Percentiles rank a stretch among this genome's conserved stretches.
These are phyloP conservation scores for Salmacisia buchloeana DNA, from an alignment of 1,284 basidiomycete species.

Conservation along the genomic window DNA sequence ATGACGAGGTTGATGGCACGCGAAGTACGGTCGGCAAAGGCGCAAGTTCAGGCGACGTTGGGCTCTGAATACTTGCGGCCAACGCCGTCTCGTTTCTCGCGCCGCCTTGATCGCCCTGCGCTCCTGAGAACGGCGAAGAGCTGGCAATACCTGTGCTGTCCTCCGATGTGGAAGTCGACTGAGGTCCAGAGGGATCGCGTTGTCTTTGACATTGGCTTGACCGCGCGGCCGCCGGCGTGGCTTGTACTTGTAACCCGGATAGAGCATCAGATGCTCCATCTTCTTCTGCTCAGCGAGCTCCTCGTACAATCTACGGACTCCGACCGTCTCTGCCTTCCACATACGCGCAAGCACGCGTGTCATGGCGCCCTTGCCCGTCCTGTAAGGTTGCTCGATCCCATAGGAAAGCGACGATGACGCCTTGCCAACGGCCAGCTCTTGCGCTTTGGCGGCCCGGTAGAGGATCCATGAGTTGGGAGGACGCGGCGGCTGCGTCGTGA, in stretches of 20 bases:
- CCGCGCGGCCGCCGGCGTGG: too few relatives aligned
- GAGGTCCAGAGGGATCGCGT: too few relatives aligned
- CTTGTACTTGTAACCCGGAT: not conserved
- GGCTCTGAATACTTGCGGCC: too few relatives aligned
- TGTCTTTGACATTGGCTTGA: too few relatives aligned
- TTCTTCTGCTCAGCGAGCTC: not conserved
- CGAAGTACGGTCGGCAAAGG: too few relatives aligned
- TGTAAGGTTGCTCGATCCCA: too few relatives aligned
- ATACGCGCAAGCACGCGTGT: not conserved
- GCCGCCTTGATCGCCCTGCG: too few relatives aligned
- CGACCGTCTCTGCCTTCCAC: not conserved
- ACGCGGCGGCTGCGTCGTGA: not conserved
- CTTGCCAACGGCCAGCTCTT: not conserved
- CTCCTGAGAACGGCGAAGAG: too few relatives aligned
- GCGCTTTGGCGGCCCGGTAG: not conserved
- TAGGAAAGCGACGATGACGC: not conserved
- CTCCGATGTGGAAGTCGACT: not conserved
- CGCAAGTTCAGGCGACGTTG: too few relatives aligned
- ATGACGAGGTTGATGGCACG: too few relatives aligned
- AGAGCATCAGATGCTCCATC: not conserved
- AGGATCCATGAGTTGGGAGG: not conserved
- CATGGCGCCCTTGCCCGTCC: not conserved
- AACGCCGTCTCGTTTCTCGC: too few relatives aligned
- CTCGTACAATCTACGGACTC: not conserved
- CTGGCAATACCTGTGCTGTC: too few relatives aligned